Conservation (phyloP, 148 eudicot genomes). For the Agrostemma githago region DNA sequence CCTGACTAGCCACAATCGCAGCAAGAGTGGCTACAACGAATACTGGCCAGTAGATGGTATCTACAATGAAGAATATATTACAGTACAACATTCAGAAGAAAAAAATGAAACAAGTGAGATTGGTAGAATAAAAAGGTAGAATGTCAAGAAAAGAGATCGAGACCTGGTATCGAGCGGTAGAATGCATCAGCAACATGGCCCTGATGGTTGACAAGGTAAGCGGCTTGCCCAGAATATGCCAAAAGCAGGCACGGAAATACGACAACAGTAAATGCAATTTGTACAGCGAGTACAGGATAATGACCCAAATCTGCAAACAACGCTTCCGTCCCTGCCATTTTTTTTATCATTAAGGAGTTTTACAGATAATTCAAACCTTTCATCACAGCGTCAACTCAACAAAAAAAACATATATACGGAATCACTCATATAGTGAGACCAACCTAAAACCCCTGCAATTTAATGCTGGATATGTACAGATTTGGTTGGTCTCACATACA, state of each 20-base stretch:
- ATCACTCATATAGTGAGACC: neutral
- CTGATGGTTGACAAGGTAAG: constrained; percentile 68
- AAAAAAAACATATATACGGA: neutral
- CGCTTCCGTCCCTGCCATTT: constrained; percentile 83
- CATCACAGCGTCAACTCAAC: neutral
- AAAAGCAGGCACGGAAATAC: constrained; percentile 96
- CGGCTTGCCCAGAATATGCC: constrained; percentile 96
- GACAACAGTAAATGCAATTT: constrained; percentile 80
- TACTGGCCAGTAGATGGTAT: constrained; percentile 84
- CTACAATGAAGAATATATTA: constrained; percentile 42
- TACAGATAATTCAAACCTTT: neutral
- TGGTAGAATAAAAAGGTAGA: neutral
- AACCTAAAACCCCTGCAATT: neutral
- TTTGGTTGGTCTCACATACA: neutral
- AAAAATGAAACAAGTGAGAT: too few relatives aligned
- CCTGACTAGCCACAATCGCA: constrained; percentile 96
- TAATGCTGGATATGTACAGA: neutral
- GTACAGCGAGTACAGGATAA: constrained; percentile 86
- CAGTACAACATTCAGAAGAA: neutral
- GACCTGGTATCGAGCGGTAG: constrained; percentile 95
- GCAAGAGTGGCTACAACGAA: constrained; percentile 89
- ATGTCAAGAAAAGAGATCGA: constrained; percentile 10
- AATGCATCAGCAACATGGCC: constrained; percentile 79
- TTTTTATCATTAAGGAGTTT: constrained; percentile 1
- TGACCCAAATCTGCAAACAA: constrained; percentile 92